Evolutionary conservation across 139 green algal genomes (phyloP).

Genomic region (Mesotaenium endlicherianum): DNA sequence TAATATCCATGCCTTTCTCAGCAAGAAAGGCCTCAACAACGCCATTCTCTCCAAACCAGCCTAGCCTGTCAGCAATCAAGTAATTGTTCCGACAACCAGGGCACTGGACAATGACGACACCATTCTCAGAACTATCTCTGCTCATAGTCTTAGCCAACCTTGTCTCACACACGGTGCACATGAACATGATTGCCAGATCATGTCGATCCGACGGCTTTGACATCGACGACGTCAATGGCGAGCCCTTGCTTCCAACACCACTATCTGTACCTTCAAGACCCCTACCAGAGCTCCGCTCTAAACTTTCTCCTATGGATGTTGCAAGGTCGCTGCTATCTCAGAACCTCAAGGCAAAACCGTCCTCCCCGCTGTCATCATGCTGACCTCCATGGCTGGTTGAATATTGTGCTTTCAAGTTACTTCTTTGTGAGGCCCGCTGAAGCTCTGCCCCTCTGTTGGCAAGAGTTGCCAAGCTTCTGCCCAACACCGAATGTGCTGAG

Average conservation of each 20-base stretch:
- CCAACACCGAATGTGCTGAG: neutral
- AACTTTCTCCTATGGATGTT: too few relatives aligned
- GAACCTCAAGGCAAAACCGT: too few relatives aligned
- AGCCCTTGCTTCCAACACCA: too few relatives aligned
- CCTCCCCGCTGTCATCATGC: too few relatives aligned
- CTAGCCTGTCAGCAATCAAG: conserved; percentile 67
- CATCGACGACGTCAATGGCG: too few relatives aligned
- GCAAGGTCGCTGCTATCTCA: too few relatives aligned
- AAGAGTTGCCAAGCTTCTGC: neutral
- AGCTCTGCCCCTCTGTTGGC: neutral
- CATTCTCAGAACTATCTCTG: conserved; percentile 57
- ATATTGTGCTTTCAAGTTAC: too few relatives aligned
- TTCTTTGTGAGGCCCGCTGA: neutral
- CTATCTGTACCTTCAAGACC: too few relatives aligned
- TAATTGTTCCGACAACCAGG: conserved; percentile 61
- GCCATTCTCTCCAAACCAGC: conserved; percentile 61
- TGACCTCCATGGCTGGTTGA: too few relatives aligned
- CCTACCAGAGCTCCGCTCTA: too few relatives aligned
- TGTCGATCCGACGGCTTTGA: conserved; percentile 4
- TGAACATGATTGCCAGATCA: conserved; percentile 41
- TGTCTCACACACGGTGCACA: conserved; percentile 53
- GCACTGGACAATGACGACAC: conserved; percentile 69
- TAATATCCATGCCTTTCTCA: neutral
- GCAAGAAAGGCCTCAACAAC: conserved; percentile 37
- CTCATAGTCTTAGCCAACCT: conserved; percentile 63